Evolutionary conservation across 2,329 filamentous ascomycete genomes (phyloP).

Genomic region (Talaromyces marneffei): DNA sequence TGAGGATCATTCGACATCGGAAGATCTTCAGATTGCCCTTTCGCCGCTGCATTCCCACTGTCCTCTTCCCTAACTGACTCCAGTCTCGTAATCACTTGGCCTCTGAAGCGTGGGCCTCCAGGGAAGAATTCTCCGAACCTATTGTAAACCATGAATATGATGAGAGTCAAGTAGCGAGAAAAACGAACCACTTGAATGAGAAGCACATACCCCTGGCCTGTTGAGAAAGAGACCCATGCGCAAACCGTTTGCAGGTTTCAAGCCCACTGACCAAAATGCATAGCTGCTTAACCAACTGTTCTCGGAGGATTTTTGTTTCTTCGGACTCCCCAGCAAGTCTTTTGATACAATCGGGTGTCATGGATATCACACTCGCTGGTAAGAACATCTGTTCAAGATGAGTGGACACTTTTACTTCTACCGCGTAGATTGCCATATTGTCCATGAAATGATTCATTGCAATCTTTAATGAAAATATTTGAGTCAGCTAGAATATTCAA

Average conservation of each 20-base stretch:
- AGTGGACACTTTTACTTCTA: constrained; percentile 31
- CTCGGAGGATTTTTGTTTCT: constrained; percentile 13
- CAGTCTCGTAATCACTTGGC: background rate
- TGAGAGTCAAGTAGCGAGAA: too few species aligned
- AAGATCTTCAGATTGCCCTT: background rate
- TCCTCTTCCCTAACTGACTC: background rate
- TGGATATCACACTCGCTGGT: constrained; percentile 19
- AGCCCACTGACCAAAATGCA: constrained; percentile 37
- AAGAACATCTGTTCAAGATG: constrained; percentile 26
- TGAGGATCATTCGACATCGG: background rate
- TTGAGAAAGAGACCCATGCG: background rate
- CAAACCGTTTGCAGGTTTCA: constrained; percentile 39
- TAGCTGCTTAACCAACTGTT: constrained; percentile 25
- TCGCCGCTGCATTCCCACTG: background rate
- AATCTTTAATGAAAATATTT: constrained; percentile 24
- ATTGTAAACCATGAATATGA: too few species aligned
- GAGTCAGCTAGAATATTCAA: background rate
- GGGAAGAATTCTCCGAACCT: background rate
- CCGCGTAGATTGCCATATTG: constrained; percentile 33
- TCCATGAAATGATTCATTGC: constrained; percentile 39
- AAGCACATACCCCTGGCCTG: background rate
- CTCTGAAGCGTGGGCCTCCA: too few species aligned
- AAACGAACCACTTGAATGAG: too few species aligned
- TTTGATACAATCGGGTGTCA: constrained; percentile 18
- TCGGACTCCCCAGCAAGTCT: constrained; percentile 23